phyloP scores from a whole-genome alignment of 345 rosid genomes.

The Hirschfeldia incana region DNA sequence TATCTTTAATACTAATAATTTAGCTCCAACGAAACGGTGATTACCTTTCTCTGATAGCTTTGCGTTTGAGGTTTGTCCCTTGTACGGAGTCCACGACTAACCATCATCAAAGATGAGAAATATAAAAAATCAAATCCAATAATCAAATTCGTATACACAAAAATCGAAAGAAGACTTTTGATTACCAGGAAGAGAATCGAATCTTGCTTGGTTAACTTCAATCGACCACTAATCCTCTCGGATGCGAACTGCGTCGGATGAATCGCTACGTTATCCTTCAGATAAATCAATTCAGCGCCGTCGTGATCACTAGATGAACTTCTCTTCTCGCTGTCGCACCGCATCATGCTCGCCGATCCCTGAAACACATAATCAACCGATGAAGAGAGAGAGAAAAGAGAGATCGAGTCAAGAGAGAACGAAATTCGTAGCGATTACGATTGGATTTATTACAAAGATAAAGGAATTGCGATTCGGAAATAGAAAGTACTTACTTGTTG shows the following conservation, averaged over 20 bases:
- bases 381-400: background rate
- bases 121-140: background rate
- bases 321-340: constrained; percentile 61
- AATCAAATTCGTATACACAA: background rate
- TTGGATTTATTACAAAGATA: background rate
- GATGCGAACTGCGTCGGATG: constrained; percentile 90
- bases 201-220: constrained; percentile 84
- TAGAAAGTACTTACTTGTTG: constrained; percentile 52
- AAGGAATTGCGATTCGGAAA: background rate
- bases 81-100: constrained; percentile 93
- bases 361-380: constrained; percentile 20
- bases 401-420: background rate
- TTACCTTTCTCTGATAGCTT: constrained; percentile 85
- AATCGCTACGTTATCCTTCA: constrained; percentile 81
- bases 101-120: background rate
- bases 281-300: constrained; percentile 67
- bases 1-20: background rate
- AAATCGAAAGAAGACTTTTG: background rate
- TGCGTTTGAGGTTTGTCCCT: constrained; percentile 67
- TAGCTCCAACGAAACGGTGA: background rate
- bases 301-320: constrained; percentile 65
- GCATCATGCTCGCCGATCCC: constrained; percentile 77
- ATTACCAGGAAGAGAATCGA: constrained; percentile 70
- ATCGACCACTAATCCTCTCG: constrained; percentile 88
- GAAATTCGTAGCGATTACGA: background rate